Conservation (phyloP, 2,329 filamentous ascomycete genomes). For the Alternaria panax region DNA sequence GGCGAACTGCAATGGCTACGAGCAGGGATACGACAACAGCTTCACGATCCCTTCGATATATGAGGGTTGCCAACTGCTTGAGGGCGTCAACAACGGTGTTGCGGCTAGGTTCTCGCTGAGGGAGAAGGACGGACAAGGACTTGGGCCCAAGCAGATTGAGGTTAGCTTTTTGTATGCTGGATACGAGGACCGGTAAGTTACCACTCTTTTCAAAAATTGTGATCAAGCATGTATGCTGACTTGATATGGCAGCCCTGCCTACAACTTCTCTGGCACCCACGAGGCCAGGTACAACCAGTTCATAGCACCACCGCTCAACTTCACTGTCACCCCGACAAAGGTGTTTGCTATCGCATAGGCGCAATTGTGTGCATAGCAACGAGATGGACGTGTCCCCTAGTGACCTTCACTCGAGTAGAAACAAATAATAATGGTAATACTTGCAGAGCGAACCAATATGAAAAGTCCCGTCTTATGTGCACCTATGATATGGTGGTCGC, state of each 20-base stretch:
- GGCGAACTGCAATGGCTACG: slow-evolving; percentile 27
- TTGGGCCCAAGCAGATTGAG: not conserved
- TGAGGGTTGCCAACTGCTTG: slow-evolving; percentile 17
- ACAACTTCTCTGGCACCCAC: slow-evolving; percentile 27
- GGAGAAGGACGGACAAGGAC: not conserved
- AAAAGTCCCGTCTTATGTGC: too few relatives aligned
- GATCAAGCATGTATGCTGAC: not conserved
- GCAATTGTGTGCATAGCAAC: not conserved
- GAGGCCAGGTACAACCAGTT: slow-evolving; percentile 26
- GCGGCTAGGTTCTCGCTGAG: slow-evolving; percentile 20
- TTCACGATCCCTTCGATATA: slow-evolving; percentile 11
- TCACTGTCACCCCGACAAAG: slow-evolving; percentile 22
- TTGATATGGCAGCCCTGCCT: slow-evolving; percentile 16
- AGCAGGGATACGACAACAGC: slow-evolving; percentile 22
- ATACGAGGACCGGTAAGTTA: not conserved
- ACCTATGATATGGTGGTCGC: too few relatives aligned
- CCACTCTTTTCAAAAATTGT: not conserved
- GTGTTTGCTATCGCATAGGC: slow-evolving; percentile 5
- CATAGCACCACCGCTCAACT: slow-evolving; percentile 20
- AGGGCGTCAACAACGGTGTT: slow-evolving; percentile 27
- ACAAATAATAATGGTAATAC: not conserved
- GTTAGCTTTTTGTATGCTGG: not conserved
- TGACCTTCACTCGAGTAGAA: not conserved
- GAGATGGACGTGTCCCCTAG: fast-evolving
- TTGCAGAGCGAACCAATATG: not conserved